Percentiles rank a stretch among this genome's conserved stretches.
phyloP scores from a whole-genome alignment of 305 asterid species.

The Solanum hybrid region DNA sequence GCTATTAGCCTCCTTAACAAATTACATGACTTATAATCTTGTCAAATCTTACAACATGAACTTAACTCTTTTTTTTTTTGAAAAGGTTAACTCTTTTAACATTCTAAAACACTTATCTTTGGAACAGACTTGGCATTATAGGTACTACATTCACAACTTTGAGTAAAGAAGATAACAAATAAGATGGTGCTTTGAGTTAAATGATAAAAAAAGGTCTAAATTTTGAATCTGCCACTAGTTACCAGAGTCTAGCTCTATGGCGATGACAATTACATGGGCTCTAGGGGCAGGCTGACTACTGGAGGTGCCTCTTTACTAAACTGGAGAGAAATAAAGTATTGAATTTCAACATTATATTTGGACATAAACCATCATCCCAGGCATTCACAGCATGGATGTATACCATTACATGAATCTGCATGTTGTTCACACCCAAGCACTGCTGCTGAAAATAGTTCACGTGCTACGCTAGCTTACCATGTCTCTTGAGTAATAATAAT shows the following conservation, averaged over 20 bases:
- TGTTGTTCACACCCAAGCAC: background rate
- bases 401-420: background rate
- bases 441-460: background rate
- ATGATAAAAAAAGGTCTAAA: background rate
- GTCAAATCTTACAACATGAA: background rate
- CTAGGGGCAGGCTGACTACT: background rate
- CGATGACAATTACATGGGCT: background rate
- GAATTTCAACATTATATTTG: background rate
- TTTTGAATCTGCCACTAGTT: background rate
- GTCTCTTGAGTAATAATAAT: background rate
- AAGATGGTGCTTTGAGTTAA: background rate
- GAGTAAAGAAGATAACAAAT: background rate
- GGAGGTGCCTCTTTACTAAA: background rate
- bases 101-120: background rate
- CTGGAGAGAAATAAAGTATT: background rate
- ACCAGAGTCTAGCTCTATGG: background rate
- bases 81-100: too few relatives aligned
- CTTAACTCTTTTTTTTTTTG: too few relatives aligned
- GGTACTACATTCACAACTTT: background rate
- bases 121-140: background rate
- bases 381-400: background rate
- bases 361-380: background rate
- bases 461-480: background rate
- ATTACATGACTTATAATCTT: background rate
- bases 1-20: background rate